Percentiles rank a stretch among this genome's conserved stretches.
Conservation (phyloP, 208 protist species). For the Crithidia bombi region DNA sequence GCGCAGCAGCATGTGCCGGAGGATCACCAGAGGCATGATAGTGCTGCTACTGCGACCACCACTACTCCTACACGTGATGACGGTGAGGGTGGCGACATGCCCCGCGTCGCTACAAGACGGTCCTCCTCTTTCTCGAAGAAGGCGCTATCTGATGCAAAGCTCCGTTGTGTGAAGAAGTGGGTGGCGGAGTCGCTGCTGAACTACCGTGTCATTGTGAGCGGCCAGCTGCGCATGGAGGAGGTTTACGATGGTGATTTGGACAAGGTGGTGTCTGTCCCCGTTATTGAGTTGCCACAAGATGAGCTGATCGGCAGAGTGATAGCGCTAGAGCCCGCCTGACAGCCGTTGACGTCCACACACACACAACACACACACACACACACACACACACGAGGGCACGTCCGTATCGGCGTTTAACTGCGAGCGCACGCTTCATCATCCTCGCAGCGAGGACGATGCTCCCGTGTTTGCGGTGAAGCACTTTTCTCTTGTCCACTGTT, state of each 20-base stretch:
- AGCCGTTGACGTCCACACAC: too few relatives aligned
- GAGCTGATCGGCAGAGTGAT: conserved; percentile 18
- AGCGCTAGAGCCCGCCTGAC: not conserved
- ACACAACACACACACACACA: too few relatives aligned
- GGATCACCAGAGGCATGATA: too few relatives aligned
- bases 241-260: conserved; percentile 47
- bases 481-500: too few relatives aligned
- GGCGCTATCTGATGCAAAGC: not conserved
- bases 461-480: too few relatives aligned
- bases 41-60: too few relatives aligned
- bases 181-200: conserved; percentile 19
- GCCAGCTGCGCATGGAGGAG: conserved; percentile 57
- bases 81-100: not conserved
- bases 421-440: too few relatives aligned
- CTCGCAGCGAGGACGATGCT: too few relatives aligned
- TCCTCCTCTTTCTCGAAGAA: too few relatives aligned
- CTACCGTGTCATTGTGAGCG: conserved; percentile 50
- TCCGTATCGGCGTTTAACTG: too few relatives aligned
- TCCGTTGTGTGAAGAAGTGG: conserved; percentile 30
- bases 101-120: not conserved
- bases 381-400: too few relatives aligned
- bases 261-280: conserved; percentile 45
- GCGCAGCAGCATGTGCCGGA: not conserved
- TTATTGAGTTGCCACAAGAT: conserved; percentile 46
- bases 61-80: too few relatives aligned